These are phyloP conservation scores for Arctium minus DNA, from an alignment of 129 eudicot genomes.

Conservation along the genomic window DNA sequence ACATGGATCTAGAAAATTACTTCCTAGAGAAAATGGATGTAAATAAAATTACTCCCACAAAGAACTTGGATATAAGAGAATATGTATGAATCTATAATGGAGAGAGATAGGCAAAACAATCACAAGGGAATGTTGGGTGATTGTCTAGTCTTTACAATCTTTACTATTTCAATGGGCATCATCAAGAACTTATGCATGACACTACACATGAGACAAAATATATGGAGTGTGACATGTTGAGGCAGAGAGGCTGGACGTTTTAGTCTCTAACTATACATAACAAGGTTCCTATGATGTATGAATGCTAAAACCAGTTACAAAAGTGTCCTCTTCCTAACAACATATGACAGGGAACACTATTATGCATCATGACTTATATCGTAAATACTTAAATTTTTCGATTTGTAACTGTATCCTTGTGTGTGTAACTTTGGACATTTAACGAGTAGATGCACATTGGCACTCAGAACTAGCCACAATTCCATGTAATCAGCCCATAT, in stretches of 20 bases:
- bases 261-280: not conserved
- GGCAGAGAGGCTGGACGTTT: not conserved
- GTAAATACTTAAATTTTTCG: not conserved
- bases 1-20: not conserved
- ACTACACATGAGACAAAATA: not conserved
- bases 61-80: not conserved
- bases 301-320: not conserved
- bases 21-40: not conserved
- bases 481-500: not conserved
- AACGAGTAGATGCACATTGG: not conserved
- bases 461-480: not conserved
- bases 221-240: not conserved
- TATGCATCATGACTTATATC: not conserved
- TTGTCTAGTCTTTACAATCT: not conserved
- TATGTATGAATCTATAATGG: not conserved
- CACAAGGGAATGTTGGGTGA: not conserved
- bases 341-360: not conserved
- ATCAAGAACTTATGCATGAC: not conserved
- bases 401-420: not conserved
- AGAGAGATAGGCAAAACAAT: not conserved
- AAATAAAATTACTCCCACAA: not conserved
- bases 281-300: not conserved
- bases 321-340: not conserved
- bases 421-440: not conserved
- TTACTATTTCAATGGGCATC: not conserved